phyloP scores from a whole-genome alignment of 208 protist genomes.

The Herpetomonas tarakana region DNA sequence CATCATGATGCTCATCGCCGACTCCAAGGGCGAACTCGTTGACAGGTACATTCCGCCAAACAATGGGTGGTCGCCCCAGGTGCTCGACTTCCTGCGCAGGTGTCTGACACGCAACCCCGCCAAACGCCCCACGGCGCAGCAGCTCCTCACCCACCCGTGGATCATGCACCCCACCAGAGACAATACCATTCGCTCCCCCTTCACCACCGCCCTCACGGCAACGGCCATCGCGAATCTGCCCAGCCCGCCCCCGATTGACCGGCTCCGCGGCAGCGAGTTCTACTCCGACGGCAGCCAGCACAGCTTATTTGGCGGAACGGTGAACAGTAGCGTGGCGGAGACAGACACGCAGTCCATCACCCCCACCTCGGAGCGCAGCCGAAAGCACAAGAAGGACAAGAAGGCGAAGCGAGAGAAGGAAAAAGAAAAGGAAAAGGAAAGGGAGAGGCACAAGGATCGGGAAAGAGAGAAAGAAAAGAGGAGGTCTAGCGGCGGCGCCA shows the following conservation, averaged over 20 bases:
- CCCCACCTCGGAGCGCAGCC: not conserved
- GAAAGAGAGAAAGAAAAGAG: not conserved
- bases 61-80: constrained; percentile 44
- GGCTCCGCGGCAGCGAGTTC: not conserved
- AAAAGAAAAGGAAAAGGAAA: not conserved
- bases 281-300: not conserved
- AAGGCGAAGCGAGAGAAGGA: constrained; percentile 7
- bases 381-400: constrained; percentile 22
- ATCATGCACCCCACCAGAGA: constrained; percentile 25
- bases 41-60: constrained; percentile 57
- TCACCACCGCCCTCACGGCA: constrained; percentile 5
- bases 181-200: constrained; percentile 4
- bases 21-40: constrained; percentile 38
- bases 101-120: constrained; percentile 58
- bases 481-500: not conserved
- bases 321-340: not conserved
- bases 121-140: constrained; percentile 42
- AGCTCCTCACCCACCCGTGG: constrained; percentile 69
- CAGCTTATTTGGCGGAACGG: not conserved
- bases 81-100: constrained; percentile 50
- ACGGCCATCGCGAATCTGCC: constrained; percentile 1
- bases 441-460: constrained; percentile 14
- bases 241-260: not conserved
- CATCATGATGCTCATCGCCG: constrained; percentile 78
- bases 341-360: not conserved